These are phyloP conservation scores for Penicillium sp. DNA, from an alignment of 2,329 filamentous ascomycete genomes.

Conservation along the genomic window DNA sequence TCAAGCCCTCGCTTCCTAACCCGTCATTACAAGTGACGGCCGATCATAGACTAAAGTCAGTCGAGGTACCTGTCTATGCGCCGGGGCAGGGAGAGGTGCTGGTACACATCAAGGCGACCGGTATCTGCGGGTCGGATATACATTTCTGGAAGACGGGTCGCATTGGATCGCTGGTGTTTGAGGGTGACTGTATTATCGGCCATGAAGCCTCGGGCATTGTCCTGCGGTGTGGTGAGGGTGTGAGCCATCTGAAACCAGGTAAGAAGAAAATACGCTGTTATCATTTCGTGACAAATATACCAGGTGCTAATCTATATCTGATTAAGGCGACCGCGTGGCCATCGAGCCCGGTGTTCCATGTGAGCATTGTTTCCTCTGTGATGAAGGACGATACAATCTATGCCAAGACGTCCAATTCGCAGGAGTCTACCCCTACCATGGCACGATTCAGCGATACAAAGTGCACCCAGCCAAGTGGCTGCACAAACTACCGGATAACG, in stretches of 20 bases:
- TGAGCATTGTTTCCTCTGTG: slow-evolving; percentile 60
- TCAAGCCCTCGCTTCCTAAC: slow-evolving; percentile 41
- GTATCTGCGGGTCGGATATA: slow-evolving; percentile 69
- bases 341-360: slow-evolving; percentile 69
- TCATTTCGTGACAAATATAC: too few relatives aligned
- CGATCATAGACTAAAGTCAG: slow-evolving; percentile 59
- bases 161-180: slow-evolving; percentile 64
- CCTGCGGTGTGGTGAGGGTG: slow-evolving; percentile 57
- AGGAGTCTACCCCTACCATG: slow-evolving; percentile 62
- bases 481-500: slow-evolving; percentile 57
- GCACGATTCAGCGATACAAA: slow-evolving; percentile 63
- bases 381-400: slow-evolving; percentile 63
- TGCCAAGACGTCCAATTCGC: slow-evolving; percentile 64
- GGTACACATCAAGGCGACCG: slow-evolving; percentile 63
- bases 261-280: neutral
- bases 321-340: slow-evolving; percentile 62
- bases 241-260: slow-evolving; percentile 54
- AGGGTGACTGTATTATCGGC: slow-evolving; percentile 65
- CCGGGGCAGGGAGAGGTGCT: slow-evolving; percentile 59
- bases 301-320: neutral
- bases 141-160: slow-evolving; percentile 68
- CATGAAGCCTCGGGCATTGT: slow-evolving; percentile 66
- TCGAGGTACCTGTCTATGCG: slow-evolving; percentile 59
- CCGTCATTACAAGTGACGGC: slow-evolving; percentile 62
- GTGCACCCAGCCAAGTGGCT: slow-evolving; percentile 63